Evolutionary conservation across 805 yeast genomes (phyloP).

Genomic region (Monosporozyma yasuniensis): DNA sequence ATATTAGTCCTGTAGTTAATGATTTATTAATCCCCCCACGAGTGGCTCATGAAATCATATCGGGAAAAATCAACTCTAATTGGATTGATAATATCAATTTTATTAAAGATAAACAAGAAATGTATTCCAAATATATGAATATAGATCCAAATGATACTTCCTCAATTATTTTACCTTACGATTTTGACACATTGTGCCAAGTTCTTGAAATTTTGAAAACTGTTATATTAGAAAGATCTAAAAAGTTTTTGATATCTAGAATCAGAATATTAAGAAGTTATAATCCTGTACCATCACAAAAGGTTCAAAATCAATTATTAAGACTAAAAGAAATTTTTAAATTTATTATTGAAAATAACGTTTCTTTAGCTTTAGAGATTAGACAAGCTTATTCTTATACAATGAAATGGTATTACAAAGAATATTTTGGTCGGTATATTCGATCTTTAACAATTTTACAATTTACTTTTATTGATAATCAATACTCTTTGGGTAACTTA

Average conservation of each 20-base stretch:
- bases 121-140: slow-evolving; percentile 37
- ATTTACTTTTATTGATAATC: slow-evolving; percentile 45
- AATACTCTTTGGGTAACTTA: slow-evolving; percentile 45
- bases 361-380: slow-evolving; percentile 60
- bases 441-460: slow-evolving; percentile 61
- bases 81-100: slow-evolving; percentile 63
- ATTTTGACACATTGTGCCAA: slow-evolving; percentile 17
- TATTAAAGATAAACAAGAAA: slow-evolving; percentile 47
- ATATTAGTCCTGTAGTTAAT: slow-evolving; percentile 65
- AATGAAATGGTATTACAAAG: slow-evolving; percentile 86
- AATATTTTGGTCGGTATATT: slow-evolving; percentile 68
- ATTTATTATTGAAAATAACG: slow-evolving; percentile 48
- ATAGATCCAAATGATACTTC: slow-evolving; percentile 3
- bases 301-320: slow-evolving; percentile 57
- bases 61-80: slow-evolving; percentile 44
- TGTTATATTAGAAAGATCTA: slow-evolving; percentile 66
- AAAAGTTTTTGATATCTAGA: slow-evolving; percentile 55
- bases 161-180: slow-evolving; percentile 17
- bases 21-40: slow-evolving; percentile 72
- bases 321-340: slow-evolving; percentile 51
- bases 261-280: slow-evolving; percentile 57
- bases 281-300: slow-evolving; percentile 62
- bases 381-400: slow-evolving; percentile 76
- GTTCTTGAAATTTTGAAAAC: slow-evolving; percentile 42
- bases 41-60: slow-evolving; percentile 47